phyloP scores from a whole-genome alignment of 495 filamentous ascomycete species.

The Podospora pseudopauciseta region DNA sequence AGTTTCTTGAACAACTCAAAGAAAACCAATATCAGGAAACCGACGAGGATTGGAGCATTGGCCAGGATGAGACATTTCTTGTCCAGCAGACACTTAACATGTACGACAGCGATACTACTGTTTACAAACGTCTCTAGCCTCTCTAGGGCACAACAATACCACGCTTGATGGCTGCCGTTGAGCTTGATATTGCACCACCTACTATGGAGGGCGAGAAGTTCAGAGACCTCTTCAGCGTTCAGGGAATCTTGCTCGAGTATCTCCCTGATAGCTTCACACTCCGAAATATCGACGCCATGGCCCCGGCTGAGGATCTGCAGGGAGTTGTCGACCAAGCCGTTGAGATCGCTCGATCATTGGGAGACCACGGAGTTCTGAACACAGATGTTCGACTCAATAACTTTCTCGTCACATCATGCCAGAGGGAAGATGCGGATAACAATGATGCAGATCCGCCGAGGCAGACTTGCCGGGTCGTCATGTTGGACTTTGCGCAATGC shows the following conservation, averaged over 20 bases:
- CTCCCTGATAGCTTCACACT: not conserved
- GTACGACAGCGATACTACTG: not conserved
- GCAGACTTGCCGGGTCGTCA: conserved; percentile 24
- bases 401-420: conserved; percentile 26
- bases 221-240: not conserved
- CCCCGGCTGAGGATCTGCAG: not conserved
- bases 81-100: not conserved
- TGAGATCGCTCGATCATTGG: not conserved
- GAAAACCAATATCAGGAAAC: conserved; percentile 1
- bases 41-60: conserved; percentile 20
- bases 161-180: not conserved
- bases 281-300: not conserved
- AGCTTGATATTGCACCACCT: not conserved
- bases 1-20: not conserved
- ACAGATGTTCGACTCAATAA: conserved; percentile 29
- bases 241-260: conserved; percentile 1
- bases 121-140: not conserved
- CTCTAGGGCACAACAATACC: not conserved
- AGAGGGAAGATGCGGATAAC: not conserved
- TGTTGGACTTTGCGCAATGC: conserved; percentile 35
- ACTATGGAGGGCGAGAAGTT: not conserved
- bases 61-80: not conserved
- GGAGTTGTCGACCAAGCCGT: conserved; percentile 4
- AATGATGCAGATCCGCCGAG: not conserved
- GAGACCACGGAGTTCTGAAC: conserved; percentile 30